phyloP scores from a whole-genome alignment of 2,329 filamentous ascomycete species.

The Cylindrodendrum hubeiense region DNA sequence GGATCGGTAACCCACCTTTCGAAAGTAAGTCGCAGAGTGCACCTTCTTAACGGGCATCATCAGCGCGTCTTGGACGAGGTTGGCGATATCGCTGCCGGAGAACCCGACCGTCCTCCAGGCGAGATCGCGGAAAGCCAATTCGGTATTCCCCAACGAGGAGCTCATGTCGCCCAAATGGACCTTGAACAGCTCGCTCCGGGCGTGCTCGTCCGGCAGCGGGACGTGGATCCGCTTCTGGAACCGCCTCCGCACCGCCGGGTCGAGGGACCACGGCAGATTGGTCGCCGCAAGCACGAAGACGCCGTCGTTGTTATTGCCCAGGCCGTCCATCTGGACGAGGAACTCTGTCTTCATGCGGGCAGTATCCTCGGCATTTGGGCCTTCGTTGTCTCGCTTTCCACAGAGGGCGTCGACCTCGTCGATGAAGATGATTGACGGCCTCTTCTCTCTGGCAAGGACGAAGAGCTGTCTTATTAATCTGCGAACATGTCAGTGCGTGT shows the following conservation, averaged over 20 bases:
- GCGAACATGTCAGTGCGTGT: background rate
- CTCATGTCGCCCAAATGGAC: slow-evolving; percentile 21
- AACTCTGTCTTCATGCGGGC: slow-evolving; percentile 27
- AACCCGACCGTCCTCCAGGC: slow-evolving; percentile 14
- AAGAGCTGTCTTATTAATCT: slow-evolving; percentile 27
- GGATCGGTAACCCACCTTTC: slow-evolving; percentile 4
- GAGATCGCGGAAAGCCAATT: background rate
- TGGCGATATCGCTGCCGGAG: slow-evolving; percentile 23
- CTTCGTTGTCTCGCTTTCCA: slow-evolving; percentile 8
- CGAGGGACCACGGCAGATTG: slow-evolving; percentile 23
- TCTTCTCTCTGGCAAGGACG: slow-evolving; percentile 24
- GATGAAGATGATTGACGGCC: slow-evolving; percentile 30
- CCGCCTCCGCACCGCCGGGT: slow-evolving; percentile 20
- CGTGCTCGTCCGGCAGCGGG: slow-evolving; percentile 21
- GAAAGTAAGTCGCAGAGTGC: slow-evolving; percentile 21
- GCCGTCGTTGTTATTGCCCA: slow-evolving; percentile 18
- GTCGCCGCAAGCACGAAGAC: slow-evolving; percentile 26
- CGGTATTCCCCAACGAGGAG: background rate
- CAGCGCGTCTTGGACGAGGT: slow-evolving; percentile 23
- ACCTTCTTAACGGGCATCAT: slow-evolving; percentile 26
- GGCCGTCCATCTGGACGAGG: slow-evolving; percentile 25
- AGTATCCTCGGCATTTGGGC: slow-evolving; percentile 5
- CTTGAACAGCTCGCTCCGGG: slow-evolving; percentile 20
- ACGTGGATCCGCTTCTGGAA: slow-evolving; percentile 28
- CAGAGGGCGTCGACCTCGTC: slow-evolving; percentile 28